These are phyloP conservation scores for Osmanthus fragrans DNA, from an alignment of 257 asterid species.

Conservation along the genomic window DNA sequence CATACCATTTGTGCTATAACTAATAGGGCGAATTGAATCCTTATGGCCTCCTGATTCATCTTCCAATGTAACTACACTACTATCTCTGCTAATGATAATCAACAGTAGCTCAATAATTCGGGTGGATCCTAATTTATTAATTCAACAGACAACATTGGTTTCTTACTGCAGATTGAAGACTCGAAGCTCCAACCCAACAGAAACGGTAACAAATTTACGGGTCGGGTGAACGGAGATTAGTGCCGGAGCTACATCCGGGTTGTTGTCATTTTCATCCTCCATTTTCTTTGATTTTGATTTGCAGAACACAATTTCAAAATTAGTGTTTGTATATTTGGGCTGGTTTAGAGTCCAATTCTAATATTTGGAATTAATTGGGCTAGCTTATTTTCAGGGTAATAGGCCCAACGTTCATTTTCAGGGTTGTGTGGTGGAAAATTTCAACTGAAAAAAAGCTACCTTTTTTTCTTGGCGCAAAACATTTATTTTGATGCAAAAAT, in stretches of 20 bases:
- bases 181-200: slow-evolving; percentile 79
- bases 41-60: slow-evolving; percentile 63
- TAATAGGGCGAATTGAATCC: slow-evolving; percentile 79
- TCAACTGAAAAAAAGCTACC: too few species aligned
- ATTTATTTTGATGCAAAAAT: too few species aligned
- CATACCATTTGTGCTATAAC: slow-evolving; percentile 67
- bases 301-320: background rate
- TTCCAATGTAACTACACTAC: slow-evolving; percentile 42
- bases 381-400: background rate
- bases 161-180: slow-evolving; percentile 68
- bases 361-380: background rate
- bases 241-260: slow-evolving; percentile 85
- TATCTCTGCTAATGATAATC: slow-evolving; percentile 46
- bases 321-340: slow-evolving; percentile 26
- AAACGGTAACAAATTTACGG: slow-evolving; percentile 55
- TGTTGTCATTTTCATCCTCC: slow-evolving; percentile 68
- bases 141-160: background rate
- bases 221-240: slow-evolving; percentile 69
- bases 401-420: too few species aligned
- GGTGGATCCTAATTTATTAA: background rate
- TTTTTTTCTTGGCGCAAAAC: too few species aligned
- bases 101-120: slow-evolving; percentile 10
- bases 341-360: background rate
- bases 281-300: slow-evolving; percentile 34
- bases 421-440: too few species aligned